These are phyloP conservation scores for Cyclanthera cordifolia DNA, from an alignment of 306 rosid species.

Conservation along the genomic window DNA sequence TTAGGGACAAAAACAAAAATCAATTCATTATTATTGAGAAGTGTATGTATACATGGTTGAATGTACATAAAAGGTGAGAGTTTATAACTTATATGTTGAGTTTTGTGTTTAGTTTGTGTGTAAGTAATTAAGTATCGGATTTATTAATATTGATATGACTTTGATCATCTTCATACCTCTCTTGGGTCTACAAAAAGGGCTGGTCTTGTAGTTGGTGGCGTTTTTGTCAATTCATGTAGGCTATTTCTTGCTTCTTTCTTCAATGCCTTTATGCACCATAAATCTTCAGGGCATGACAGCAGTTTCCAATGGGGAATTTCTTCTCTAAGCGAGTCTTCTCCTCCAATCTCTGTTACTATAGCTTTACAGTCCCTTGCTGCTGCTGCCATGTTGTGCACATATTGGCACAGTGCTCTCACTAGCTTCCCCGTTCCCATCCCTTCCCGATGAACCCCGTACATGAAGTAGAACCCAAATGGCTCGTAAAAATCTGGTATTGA, in stretches of 20 bases:
- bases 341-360: constrained; percentile 76
- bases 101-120: constrained; percentile 1
- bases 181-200: constrained; percentile 97
- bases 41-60: not conserved
- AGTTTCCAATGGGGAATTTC: constrained; percentile 82
- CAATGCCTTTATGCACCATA: constrained; percentile 94
- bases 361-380: constrained; percentile 41
- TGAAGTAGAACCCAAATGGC: constrained; percentile 88
- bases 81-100: not conserved
- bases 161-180: constrained; percentile 41
- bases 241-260: constrained; percentile 34
- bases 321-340: constrained; percentile 38
- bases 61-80: constrained; percentile 1
- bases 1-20: not conserved
- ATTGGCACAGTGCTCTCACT: constrained; percentile 47
- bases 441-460: constrained; percentile 64
- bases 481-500: constrained; percentile 55
- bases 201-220: constrained; percentile 39
- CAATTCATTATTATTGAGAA: not conserved
- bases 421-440: constrained; percentile 69
- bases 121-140: constrained; percentile 4
- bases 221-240: constrained; percentile 43
- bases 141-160: constrained; percentile 8
- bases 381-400: constrained; percentile 69
- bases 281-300: constrained; percentile 70